Evolutionary conservation across 106 monocot genomes (phyloP).

Genomic region (Alisma plantagoaquatica): DNA sequence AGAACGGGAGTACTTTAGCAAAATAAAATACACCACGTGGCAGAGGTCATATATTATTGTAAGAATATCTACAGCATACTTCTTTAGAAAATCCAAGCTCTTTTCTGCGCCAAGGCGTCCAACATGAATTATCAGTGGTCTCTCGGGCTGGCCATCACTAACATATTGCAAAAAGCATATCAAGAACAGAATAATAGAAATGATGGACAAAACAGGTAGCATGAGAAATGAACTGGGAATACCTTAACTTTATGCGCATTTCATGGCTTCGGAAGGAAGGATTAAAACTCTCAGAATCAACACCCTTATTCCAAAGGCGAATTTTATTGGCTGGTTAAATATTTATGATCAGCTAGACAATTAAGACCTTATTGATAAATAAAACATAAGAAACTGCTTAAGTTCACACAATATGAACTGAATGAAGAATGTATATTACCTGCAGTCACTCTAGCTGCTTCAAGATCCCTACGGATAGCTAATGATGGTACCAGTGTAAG

Average conservation of each 20-base stretch:
- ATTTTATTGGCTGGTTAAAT: constrained; percentile 86
- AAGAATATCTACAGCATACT: too few relatives aligned
- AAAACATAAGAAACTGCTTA: neutral
- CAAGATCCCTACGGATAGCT: constrained; percentile 69
- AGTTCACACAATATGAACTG: neutral
- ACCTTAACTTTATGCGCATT: constrained; percentile 83
- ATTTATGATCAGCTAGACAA: too few relatives aligned
- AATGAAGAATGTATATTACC: constrained; percentile 37
- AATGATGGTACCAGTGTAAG: constrained; percentile 84
- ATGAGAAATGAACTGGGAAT: too few relatives aligned
- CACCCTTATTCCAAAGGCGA: constrained; percentile 94
- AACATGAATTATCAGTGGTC: constrained; percentile 89
- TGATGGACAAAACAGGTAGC: neutral
- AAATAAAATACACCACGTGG: too few relatives aligned
- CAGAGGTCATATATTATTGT: too few relatives aligned
- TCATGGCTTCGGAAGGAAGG: constrained; percentile 57
- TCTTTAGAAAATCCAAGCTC: constrained; percentile 91
- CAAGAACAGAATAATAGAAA: neutral
- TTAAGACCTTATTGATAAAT: neutral
- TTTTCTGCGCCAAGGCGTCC: constrained; percentile 94
- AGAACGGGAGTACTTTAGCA: too few relatives aligned
- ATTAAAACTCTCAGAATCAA: constrained; percentile 89
- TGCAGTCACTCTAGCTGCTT: constrained; percentile 53
- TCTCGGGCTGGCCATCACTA: constrained; percentile 88
- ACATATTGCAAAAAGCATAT: neutral